Conservation (phyloP, 1,139 yeast genomes). For the Yamadazyma trypodendri region DNA sequence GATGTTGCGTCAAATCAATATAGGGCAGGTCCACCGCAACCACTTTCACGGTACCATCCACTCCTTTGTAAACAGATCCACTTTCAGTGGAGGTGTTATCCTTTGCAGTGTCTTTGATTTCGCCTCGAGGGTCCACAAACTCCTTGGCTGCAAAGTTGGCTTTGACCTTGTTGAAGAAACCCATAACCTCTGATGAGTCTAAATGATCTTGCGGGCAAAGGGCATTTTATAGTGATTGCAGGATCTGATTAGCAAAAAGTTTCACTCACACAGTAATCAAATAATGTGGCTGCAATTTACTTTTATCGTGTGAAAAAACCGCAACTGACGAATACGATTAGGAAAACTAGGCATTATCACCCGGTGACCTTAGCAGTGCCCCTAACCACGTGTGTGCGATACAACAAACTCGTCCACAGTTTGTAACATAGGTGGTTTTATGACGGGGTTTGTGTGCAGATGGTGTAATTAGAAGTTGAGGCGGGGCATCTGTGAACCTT, state of each 20-base stretch:
- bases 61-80: slow-evolving; percentile 3
- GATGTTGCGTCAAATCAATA: slow-evolving; percentile 28
- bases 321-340: no score
- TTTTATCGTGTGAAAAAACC: no score
- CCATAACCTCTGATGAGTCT: not conserved
- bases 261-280: no score
- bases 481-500: no score
- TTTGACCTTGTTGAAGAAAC: not conserved
- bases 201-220: not conserved
- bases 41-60: slow-evolving; percentile 43
- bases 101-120: not conserved
- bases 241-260: not conserved
- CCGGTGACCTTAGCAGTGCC: no score
- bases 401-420: no score
- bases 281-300: no score
- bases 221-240: not conserved
- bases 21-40: slow-evolving; percentile 16
- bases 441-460: no score
- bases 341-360: no score
- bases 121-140: slow-evolving; percentile 1
- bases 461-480: no score
- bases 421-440: no score
- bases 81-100: not conserved
- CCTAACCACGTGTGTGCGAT: no score
- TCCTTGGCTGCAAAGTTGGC: not conserved